Conservation (phyloP, 345 rosid genomes). For the Hirschfeldia incana region DNA sequence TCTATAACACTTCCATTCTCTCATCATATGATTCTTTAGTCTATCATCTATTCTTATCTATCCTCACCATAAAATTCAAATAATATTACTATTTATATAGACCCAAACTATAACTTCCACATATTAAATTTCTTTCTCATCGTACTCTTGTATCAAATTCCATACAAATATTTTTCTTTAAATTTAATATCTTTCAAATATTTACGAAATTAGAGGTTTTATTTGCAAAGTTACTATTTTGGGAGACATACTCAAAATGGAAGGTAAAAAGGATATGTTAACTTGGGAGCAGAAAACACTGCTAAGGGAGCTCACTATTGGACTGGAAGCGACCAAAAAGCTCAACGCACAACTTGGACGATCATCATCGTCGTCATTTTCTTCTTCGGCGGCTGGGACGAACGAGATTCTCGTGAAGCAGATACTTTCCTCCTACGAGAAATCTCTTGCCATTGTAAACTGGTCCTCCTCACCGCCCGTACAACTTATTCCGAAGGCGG, state of each 20-base stretch:
- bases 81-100: not conserved
- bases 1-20: constrained; percentile 31
- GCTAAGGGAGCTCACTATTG: constrained; percentile 54
- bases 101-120: not conserved
- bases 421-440: constrained; percentile 68
- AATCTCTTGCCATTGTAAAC: constrained; percentile 57
- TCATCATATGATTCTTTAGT: constrained; percentile 17
- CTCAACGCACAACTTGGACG: constrained; percentile 43
- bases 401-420: constrained; percentile 45
- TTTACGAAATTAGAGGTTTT: not conserved
- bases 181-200: not conserved
- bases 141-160: not conserved
- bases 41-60: not conserved
- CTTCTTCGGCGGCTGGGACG: constrained; percentile 37
- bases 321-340: constrained; percentile 60
- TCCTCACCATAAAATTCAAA: not conserved
- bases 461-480: constrained; percentile 36
- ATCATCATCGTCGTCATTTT: constrained; percentile 24
- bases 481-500: constrained; percentile 38
- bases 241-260: constrained; percentile 10
- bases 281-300: constrained; percentile 56
- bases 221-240: not conserved
- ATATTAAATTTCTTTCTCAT: not conserved
- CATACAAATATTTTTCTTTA: not conserved
- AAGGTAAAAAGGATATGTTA: constrained; percentile 25